Percentiles rank a stretch among this genome's conserved stretches.
Conservation (phyloP, 768 basidiomycete species). For the Lenzites betulinus region DNA sequence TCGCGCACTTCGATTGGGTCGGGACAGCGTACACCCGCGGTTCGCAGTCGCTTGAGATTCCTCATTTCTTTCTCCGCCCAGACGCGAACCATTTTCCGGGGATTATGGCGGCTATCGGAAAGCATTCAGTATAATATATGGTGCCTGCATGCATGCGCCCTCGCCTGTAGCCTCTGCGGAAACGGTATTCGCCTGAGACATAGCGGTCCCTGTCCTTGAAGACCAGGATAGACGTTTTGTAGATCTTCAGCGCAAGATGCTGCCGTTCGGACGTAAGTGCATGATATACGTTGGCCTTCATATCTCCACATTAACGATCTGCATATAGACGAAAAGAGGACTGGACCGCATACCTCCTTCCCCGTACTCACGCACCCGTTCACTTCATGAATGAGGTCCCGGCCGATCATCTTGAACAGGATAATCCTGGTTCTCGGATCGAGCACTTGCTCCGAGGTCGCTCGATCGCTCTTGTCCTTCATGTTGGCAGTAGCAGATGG, state of each 20-base stretch:
- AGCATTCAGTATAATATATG: background rate
- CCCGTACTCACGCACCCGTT: slow-evolving; percentile 98
- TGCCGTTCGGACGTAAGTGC: slow-evolving; percentile 55
- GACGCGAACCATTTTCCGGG: slow-evolving; percentile 96
- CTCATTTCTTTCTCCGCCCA: slow-evolving; percentile 99
- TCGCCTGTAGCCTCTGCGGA: slow-evolving; percentile 78
- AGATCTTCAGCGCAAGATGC: slow-evolving; percentile 94
- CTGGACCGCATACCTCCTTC: slow-evolving; percentile 74
- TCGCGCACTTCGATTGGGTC: slow-evolving; percentile 92
- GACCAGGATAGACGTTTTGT: slow-evolving; percentile 95
- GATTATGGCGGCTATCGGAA: slow-evolving; percentile 65
- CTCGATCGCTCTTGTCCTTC: slow-evolving; percentile 96
- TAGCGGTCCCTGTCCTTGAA: slow-evolving; percentile 99
- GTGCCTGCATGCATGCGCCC: background rate
- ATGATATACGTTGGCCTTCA: slow-evolving; percentile 96
- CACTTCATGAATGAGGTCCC: slow-evolving; percentile 84
- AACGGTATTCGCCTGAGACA: slow-evolving; percentile 94
- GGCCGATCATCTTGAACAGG: slow-evolving; percentile 93
- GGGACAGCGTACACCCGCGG: slow-evolving; percentile 86
- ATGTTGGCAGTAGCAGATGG: slow-evolving; percentile 83
- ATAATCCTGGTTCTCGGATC: slow-evolving; percentile 95
- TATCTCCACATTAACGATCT: background rate
- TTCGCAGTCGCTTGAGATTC: slow-evolving; percentile 80
- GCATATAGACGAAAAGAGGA: too few species aligned
- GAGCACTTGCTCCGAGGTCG: slow-evolving; percentile 95